Evolutionary conservation across 768 basidiomycete species (phyloP), one percentile per base, ranked within the genome.

Genomic region (Cubamyces lactineus): DNA sequence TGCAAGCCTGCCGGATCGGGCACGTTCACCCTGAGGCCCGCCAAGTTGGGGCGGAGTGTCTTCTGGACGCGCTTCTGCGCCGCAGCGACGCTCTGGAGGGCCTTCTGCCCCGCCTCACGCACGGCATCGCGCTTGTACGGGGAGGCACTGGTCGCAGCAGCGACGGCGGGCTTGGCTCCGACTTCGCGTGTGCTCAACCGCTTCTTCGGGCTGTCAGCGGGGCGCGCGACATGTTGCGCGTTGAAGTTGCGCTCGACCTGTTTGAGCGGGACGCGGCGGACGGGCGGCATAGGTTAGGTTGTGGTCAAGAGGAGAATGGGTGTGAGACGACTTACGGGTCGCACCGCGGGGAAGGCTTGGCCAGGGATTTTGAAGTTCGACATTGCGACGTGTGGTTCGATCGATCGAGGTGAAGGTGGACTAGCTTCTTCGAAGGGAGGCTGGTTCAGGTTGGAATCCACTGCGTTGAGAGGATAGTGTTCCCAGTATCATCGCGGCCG

Each of bases 391-490:
- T 45, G 21, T 30, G 16, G 13, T n/a, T 41, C 8, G 19, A 34
- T 34, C 34, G 34, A 34, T 34, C 34, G 34, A 40, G 28, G 19
- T 46, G 45, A n/a, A 12, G 21, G 53, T 23, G 5, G 54, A 6
- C 26, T 21, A 45, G 9, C 26, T n/a, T 34, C 5, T 34, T n/a
- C 11, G 12, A n/a, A 19, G 45, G 45, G 6, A 6, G 54, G 54
- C 23, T 34, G 45, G 54, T 46, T 34, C 28, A 8, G 16, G 15
- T 38, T 17, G 30, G 15, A 47, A 47, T 56, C 54, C 43, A 17
- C 54, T 46, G 26, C 28, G 26, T 21, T 45, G 54, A 56, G 45
- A 38, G 54, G 54, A 56, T 47, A 43, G 45, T 34, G 7, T 42
- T 42, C 45, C 45, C 3, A 9, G 26, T 17, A 2, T 19, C 45